Evolutionary conservation across 495 filamentous ascomycete species (phyloP).

Genomic region (Trichoderma virens): DNA sequence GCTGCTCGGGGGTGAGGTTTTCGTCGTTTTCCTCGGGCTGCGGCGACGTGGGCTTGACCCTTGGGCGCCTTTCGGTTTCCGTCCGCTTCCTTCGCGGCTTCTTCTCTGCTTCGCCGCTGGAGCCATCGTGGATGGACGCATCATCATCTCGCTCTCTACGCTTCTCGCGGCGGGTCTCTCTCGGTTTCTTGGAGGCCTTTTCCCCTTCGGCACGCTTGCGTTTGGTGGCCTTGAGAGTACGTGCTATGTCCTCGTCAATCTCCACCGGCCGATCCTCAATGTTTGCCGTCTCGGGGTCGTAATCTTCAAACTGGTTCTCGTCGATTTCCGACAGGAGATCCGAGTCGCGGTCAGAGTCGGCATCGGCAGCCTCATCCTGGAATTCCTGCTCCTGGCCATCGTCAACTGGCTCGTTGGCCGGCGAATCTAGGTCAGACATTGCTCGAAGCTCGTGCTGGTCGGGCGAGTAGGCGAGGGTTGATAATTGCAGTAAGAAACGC

Average conservation of each 20-base stretch:
- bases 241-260: conserved; percentile 80
- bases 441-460: neutral
- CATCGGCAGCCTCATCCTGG: conserved; percentile 30
- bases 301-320: conserved; percentile 85
- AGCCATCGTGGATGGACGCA: conserved; percentile 37
- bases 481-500: neutral
- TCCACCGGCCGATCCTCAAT: conserved; percentile 73
- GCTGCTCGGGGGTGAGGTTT: conserved; percentile 55
- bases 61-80: conserved; percentile 22
- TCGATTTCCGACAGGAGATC: conserved; percentile 88
- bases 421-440: conserved; percentile 40
- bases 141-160: conserved; percentile 45
- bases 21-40: conserved; percentile 56
- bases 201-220: conserved; percentile 62
- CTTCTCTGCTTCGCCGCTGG: conserved; percentile 50
- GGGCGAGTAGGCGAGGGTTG: neutral
- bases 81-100: conserved; percentile 35
- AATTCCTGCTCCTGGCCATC: conserved; percentile 32
- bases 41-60: conserved; percentile 40
- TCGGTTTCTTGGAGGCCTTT: conserved; percentile 57
- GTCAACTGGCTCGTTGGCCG: conserved; percentile 21
- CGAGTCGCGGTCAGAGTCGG: conserved; percentile 68
- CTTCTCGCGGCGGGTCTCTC: conserved; percentile 68
- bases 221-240: conserved; percentile 64
- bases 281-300: conserved; percentile 69